Evolutionary conservation across 306 rosid genomes (phyloP), one percentile per base, ranked within the genome.

Genomic region (Fragaria vesca): DNA sequence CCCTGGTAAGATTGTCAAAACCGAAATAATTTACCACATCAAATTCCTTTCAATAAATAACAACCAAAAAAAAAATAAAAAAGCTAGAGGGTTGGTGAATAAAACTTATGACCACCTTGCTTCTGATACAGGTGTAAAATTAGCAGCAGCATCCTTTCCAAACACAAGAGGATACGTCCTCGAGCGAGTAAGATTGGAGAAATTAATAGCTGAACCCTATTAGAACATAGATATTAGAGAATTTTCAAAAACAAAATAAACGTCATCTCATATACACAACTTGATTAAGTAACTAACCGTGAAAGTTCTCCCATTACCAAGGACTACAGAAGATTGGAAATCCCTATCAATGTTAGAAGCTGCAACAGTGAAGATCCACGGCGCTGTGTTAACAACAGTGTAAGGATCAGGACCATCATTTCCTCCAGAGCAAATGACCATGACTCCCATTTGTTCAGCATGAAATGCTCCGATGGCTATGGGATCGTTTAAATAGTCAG

Each of bases 401-500:
- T 73, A 82, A 82, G 92, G 84, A 83, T 89, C 88, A 46, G 98
- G 97, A 47, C 98, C 98, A 78, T 90, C 95, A 75, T 95, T 95
- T 51, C 98, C 98, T 12, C 87, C 98, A 34, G 98, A 95, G 76
- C 97, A 89, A 40, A 91, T 87, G 40, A 95, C 98, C 93, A 91
- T 38, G 57, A 95, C 91, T 74, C 98, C 97, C 77, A 47, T 86
- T 82, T 86, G 83, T 66, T 91, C 92, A 24, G 98, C 97, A 87
- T 95, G 98, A 69, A 95, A 92, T 54, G 98, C 91, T 85, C 98
- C 98, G 55, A 95, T 89, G 74, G 98, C 93, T 32, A 95, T 92
- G 7, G 97, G 92, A 71, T 95, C 98, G 67, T 51, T 86, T 74
- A 87, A 52, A 80, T 86, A 90, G 52, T 95, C 97, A 0, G 98